These are phyloP conservation scores for Bipolaris cookei DNA, from an alignment of 2,329 filamentous ascomycete genomes.

Conservation along the genomic window DNA sequence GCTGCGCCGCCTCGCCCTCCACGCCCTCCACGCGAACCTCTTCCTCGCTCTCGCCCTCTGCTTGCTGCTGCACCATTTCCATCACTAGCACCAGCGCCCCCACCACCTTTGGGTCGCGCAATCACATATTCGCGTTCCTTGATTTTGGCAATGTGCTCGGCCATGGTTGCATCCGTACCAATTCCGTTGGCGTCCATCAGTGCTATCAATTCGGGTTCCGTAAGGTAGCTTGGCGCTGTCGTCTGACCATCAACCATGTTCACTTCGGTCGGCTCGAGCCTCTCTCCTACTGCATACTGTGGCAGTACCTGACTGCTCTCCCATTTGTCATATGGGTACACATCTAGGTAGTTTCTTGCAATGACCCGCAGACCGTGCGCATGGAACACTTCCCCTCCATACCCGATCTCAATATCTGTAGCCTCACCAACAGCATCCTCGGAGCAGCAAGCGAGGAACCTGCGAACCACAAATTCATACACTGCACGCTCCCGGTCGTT, in stretches of 20 bases:
- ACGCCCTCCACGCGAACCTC: slow-evolving; percentile 36
- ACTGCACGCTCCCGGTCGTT: slow-evolving; percentile 73
- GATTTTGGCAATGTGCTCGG: slow-evolving; percentile 96
- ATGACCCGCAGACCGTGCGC: slow-evolving; percentile 84
- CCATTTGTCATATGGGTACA: slow-evolving; percentile 97
- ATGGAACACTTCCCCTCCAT: slow-evolving; percentile 81
- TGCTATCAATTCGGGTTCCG: slow-evolving; percentile 91
- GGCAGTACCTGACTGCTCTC: slow-evolving; percentile 84
- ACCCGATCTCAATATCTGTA: slow-evolving; percentile 83
- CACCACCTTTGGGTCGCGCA: slow-evolving; percentile 60
- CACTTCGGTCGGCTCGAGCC: slow-evolving; percentile 86
- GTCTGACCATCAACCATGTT: slow-evolving; percentile 93
- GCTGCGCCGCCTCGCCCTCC: slow-evolving; percentile 57
- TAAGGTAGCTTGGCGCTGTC: slow-evolving; percentile 80
- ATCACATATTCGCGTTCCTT: slow-evolving; percentile 87
- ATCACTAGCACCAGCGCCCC: slow-evolving; percentile 23
- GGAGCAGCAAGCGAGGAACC: slow-evolving; percentile 94
- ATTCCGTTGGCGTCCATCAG: slow-evolving; percentile 99
- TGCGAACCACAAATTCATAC: slow-evolving; percentile 90
- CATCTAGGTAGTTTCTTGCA: slow-evolving; percentile 90
- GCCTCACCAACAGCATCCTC: slow-evolving; percentile 88
- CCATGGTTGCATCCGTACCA: slow-evolving; percentile 98
- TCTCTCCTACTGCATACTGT: slow-evolving; percentile 77
- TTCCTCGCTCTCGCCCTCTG: slow-evolving; percentile 53
- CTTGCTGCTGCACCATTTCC: slow-evolving; percentile 48